phyloP scores from a whole-genome alignment of 768 basidiomycete genomes.

The Mycena filopes region DNA sequence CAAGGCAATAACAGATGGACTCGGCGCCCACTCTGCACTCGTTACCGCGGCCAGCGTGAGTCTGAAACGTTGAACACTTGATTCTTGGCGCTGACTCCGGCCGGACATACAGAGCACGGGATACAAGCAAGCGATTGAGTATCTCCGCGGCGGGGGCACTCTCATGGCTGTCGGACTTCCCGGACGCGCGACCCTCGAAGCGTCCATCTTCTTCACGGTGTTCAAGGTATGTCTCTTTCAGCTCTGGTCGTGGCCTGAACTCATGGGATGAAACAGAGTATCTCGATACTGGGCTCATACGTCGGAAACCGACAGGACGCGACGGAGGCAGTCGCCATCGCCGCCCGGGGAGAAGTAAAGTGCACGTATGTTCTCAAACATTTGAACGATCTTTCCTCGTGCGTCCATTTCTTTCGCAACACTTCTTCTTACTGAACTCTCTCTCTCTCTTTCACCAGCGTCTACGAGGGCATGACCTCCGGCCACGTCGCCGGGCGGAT shows the following conservation, averaged over 20 bases:
- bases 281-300: constrained; percentile 65
- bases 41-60: constrained; percentile 66
- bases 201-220: constrained; percentile 79
- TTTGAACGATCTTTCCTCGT: constrained; percentile 15
- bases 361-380: constrained; percentile 13
- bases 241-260: no score
- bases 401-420: background rate
- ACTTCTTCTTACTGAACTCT: background rate
- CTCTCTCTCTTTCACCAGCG: constrained; percentile 1
- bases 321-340: constrained; percentile 78
- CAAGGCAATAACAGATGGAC: constrained; percentile 68
- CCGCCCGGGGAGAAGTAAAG: constrained; percentile 25
- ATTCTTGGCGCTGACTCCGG: background rate
- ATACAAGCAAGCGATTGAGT: constrained; percentile 72
- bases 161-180: constrained; percentile 87
- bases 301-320: constrained; percentile 87
- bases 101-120: constrained; percentile 43
- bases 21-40: constrained; percentile 77
- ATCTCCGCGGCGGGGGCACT: constrained; percentile 77
- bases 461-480: constrained; percentile 16
- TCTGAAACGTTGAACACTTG: background rate
- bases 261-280: constrained; percentile 46
- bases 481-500: constrained; percentile 15
- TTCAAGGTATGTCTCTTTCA: constrained; percentile 53
- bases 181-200: constrained; percentile 64